These are phyloP conservation scores for Trapa incisa DNA, from an alignment of 345 rosid species.

Conservation along the genomic window DNA sequence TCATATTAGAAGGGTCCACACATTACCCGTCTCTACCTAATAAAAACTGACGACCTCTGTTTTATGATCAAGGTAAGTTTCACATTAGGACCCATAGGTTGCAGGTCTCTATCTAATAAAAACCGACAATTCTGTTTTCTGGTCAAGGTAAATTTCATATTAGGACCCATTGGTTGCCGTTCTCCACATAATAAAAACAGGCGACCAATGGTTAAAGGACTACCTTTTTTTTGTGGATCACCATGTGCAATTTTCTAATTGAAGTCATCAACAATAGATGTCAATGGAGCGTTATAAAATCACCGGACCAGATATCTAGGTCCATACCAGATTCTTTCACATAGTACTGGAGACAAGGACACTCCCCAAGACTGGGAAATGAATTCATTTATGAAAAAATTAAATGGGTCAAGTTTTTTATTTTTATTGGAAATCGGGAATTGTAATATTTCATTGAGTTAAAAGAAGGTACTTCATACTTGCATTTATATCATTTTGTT, in stretches of 20 bases:
- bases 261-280: not conserved
- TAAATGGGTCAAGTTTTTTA: too few species aligned
- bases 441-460: not conserved
- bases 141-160: too few species aligned
- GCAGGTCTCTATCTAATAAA: too few species aligned
- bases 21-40: not conserved
- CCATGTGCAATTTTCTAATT: too few species aligned
- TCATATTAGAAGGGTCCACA: not conserved
- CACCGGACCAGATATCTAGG: not conserved
- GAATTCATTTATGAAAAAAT: not conserved
- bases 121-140: too few species aligned
- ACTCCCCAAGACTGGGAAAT: not conserved
- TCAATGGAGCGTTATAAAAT: not conserved
- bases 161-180: too few species aligned
- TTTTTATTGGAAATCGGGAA: too few species aligned
- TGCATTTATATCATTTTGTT: not conserved
- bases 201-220: too few species aligned
- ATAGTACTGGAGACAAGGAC: not conserved
- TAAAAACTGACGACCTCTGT: not conserved
- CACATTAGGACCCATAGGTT: too few species aligned
- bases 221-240: too few species aligned
- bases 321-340: not conserved
- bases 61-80: too few species aligned
- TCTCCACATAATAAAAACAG: too few species aligned
- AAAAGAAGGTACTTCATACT: not conserved